Base-by-base conservation (phyloP, 2,329 filamentous ascomycete genomes). In the Fusarium sp. region DNA sequence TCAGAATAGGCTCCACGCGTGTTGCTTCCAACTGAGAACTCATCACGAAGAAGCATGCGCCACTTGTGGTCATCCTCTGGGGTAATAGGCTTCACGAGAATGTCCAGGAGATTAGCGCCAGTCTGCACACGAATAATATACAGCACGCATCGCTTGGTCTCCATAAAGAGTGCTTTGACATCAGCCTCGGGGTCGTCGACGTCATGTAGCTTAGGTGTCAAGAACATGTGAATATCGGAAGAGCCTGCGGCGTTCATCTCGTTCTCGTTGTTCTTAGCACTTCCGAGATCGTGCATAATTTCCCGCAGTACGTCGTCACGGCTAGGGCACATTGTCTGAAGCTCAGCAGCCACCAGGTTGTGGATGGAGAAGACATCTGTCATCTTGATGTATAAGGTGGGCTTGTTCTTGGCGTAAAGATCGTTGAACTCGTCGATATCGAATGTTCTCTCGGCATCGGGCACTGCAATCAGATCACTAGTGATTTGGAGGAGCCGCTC, bases 391-490 rank as follows among this genome's bases (percentile, higher is more conserved):
- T 98, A 99, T n/a, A 99, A 86, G 0, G 95, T 98, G 10, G 96
- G 96, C 81, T 97, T 97, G 71, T 94, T 96, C 80, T 97, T 95
- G 61, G 95, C 93, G 79, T 98, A 98, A 10, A 99, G 87, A 78
- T 99, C 96, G 79, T 98, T 98, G 88, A 96, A 99, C 80, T 98
- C 96, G 79, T 99, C 96, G 79, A 99, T 98, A 80, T 98, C 95
- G 78, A 98, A 99, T 27, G 96, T 96, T 56, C 90, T 88, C 81
- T 99, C 96, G 0, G 94, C 93, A 75, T 96, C 92, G 17, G 92
- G 90, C 15, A 98, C 93, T 15, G 92, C 89, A 73, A 99, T 93
- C 67, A 98, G 82, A 37, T 92, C 89, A 48, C 87, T 88, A 82
- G 93, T 93, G 46, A 96, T 93, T 15, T 92, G 88, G 35, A 89